phyloP scores from a whole-genome alignment of 495 filamentous ascomycete species.

The Glarea lozoyensis region DNA sequence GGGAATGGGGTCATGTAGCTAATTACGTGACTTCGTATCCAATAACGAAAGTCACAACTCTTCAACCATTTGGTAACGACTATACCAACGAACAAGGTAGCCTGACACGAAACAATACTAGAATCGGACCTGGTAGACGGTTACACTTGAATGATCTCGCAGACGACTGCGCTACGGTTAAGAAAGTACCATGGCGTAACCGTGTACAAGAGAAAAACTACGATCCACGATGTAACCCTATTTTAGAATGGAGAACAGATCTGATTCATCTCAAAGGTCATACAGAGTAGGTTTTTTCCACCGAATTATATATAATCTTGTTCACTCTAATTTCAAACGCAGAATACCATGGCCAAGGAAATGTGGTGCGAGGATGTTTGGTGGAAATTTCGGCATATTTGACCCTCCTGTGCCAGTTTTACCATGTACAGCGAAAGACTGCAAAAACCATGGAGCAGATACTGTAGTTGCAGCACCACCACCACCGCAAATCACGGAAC shows the following conservation, averaged over 20 bases:
- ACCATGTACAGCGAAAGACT: not conserved
- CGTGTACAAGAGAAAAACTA: not conserved
- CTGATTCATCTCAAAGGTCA: conserved; percentile 1
- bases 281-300: not conserved
- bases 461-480: not conserved
- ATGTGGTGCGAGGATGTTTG: not conserved
- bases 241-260: not conserved
- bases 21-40: not conserved
- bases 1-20: not conserved
- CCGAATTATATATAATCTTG: too few relatives aligned
- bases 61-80: not conserved
- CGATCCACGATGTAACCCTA: not conserved
- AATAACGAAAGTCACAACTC: not conserved
- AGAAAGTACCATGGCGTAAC: not conserved
- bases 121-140: not conserved
- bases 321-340: too few relatives aligned
- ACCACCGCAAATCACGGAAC: too few relatives aligned
- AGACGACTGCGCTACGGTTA: not conserved
- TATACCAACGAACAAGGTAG: too few relatives aligned
- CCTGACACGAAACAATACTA: not conserved
- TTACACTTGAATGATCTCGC: not conserved
- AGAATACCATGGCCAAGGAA: too few relatives aligned
- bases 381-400: conserved; percentile 1
- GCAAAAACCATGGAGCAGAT: not conserved
- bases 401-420: conserved; percentile 3